Percentiles rank a stretch among this genome's conserved stretches.
Evolutionary conservation across 129 eudicot genomes (phyloP).

Genomic region (Centella asiatica): DNA sequence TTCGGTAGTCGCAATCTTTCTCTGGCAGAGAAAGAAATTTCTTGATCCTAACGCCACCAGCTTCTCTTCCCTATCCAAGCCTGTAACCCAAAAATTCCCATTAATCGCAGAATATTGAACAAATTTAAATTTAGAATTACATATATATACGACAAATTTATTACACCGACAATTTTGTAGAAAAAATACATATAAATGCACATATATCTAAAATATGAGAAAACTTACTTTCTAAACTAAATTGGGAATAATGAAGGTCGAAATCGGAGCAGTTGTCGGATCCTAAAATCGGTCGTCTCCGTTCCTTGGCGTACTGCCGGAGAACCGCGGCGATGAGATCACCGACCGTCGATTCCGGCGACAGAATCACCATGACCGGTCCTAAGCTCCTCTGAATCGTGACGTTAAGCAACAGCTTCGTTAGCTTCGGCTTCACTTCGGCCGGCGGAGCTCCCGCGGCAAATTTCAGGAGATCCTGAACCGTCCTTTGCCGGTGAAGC

Average conservation of each 20-base stretch:
- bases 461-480: conserved; percentile 41
- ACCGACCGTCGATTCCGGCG: conserved; percentile 60
- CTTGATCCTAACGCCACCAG: conserved; percentile 68
- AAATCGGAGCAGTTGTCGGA: conserved; percentile 30
- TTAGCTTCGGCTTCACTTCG: conserved; percentile 31
- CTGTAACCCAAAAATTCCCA: conserved; percentile 14
- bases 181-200: background rate
- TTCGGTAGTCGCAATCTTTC: conserved; percentile 11
- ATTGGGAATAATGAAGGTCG: conserved; percentile 91
- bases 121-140: background rate
- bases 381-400: conserved; percentile 74
- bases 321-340: conserved; percentile 56
- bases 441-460: conserved; percentile 10
- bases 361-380: conserved; percentile 57
- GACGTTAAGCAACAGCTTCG: conserved; percentile 73
- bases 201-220: background rate
- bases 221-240: conserved; percentile 81
- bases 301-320: conserved; percentile 61
- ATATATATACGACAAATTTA: too few species aligned
- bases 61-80: conserved; percentile 66
- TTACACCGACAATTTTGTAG: too few species aligned
- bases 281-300: conserved; percentile 44
- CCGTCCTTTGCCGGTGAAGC: conserved; percentile 63
- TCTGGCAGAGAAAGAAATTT: conserved; percentile 75
- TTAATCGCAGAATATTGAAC: too few species aligned